Evolutionary conservation across 305 asterid genomes (phyloP).

Genomic region (Solanum chacoense): DNA sequence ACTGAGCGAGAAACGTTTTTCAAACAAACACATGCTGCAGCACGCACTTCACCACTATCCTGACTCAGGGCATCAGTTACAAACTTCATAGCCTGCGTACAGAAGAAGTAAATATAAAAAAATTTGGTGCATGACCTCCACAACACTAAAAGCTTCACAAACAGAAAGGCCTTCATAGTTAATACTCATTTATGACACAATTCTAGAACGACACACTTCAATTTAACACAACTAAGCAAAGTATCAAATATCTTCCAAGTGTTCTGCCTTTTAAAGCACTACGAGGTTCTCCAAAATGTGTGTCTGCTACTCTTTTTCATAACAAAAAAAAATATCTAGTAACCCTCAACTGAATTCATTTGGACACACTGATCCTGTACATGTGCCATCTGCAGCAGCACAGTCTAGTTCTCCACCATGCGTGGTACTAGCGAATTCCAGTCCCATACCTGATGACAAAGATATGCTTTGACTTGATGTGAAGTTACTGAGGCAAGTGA

Average conservation of each 20-base stretch:
- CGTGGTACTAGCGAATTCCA: not conserved
- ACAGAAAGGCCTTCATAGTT: not conserved
- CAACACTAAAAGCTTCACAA: slow-evolving; percentile 4
- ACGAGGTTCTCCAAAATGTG: not conserved
- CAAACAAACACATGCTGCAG: slow-evolving; percentile 80
- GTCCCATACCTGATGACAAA: not conserved
- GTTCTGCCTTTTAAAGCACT: not conserved
- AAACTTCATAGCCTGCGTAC: slow-evolving; percentile 49
- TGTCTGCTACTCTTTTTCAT: not conserved
- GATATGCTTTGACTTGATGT: not conserved
- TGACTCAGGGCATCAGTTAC: slow-evolving; percentile 52
- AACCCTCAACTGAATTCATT: not conserved
- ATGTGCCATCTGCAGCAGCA: not conserved
- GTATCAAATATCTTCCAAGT: not conserved
- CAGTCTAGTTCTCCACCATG: not conserved
- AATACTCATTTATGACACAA: not conserved
- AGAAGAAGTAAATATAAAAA: not conserved
- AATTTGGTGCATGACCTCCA: not conserved
- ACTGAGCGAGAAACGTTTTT: slow-evolving; percentile 80
- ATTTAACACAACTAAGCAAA: not conserved
- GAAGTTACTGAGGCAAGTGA: not conserved
- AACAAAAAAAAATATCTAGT: not conserved
- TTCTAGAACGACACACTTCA: not conserved
- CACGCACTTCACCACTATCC: slow-evolving; percentile 66
- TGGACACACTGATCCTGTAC: not conserved